Evolutionary conservation across 2,329 filamentous ascomycete species (phyloP).

Genomic region (Sphaerulina musiva): DNA sequence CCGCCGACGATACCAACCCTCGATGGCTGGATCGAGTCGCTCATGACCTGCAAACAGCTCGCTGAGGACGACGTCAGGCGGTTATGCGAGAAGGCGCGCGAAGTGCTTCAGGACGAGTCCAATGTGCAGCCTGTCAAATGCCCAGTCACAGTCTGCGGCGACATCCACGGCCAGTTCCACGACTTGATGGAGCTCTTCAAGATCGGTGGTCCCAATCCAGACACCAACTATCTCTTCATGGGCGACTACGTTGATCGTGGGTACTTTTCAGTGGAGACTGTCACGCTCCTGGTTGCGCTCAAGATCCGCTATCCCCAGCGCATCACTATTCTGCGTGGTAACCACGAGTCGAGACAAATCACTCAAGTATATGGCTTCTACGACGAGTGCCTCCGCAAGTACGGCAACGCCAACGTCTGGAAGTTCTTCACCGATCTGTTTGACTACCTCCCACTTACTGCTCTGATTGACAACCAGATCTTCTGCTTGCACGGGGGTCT

Average conservation of each 20-base stretch:
- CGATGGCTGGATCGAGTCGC: constrained; percentile 95
- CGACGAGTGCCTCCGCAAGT: constrained; percentile 97
- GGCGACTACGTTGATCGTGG: constrained; percentile 98
- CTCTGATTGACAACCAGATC: constrained; percentile 97
- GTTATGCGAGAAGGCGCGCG: constrained; percentile 95
- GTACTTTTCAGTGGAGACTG: constrained; percentile 98
- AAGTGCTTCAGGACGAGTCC: constrained; percentile 94
- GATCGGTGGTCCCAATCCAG: constrained; percentile 94
- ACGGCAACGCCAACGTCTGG: constrained; percentile 98
- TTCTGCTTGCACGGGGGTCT: constrained; percentile 97
- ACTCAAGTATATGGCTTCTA: constrained; percentile 99
- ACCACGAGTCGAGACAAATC: constrained; percentile 98
- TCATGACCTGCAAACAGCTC: constrained; percentile 98
- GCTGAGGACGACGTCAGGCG: constrained; percentile 90
- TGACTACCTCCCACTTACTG: constrained; percentile 94
- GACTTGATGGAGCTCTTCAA: constrained; percentile 99
- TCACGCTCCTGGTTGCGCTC: constrained; percentile 89
- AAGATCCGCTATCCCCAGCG: constrained; percentile 97
- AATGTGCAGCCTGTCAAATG: constrained; percentile 99
- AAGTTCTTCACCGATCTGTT: constrained; percentile 99
- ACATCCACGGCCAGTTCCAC: constrained; percentile 98
- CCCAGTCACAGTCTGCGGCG: constrained; percentile 95
- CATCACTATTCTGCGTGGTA: constrained; percentile 96
- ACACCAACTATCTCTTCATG: constrained; percentile 99
- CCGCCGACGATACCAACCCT: constrained; percentile 85